A percentile compares a stretch with the other conserved stretches of the same genome.
phyloP scores from a whole-genome alignment of 2,329 filamentous ascomycete genomes.

The Zalaria obscura region DNA sequence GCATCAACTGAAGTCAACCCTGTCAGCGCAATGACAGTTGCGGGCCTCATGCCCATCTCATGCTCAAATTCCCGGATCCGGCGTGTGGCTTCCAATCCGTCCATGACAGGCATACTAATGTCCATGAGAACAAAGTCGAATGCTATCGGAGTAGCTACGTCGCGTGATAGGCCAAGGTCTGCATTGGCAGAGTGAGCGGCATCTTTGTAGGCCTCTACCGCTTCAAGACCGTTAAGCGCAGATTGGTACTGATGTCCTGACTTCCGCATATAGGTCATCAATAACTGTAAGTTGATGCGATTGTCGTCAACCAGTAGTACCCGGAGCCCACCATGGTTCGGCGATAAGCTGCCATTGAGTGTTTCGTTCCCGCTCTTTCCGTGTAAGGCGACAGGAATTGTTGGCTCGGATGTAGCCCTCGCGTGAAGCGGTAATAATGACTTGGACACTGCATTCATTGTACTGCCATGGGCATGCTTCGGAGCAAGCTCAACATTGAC shows the following conservation, averaged over 20 bases:
- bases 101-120: conserved; percentile 13
- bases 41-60: conserved; percentile 1
- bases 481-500: too few relatives aligned
- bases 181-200: too few relatives aligned
- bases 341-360: too few relatives aligned
- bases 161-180: too few relatives aligned
- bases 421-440: too few relatives aligned
- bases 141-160: background rate
- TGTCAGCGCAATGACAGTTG: conserved; percentile 17
- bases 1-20: conserved; percentile 15
- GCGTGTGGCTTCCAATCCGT: conserved; percentile 7
- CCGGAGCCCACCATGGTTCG: too few relatives aligned
- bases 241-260: conserved; percentile 8
- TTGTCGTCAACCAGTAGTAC: conserved; percentile 13
- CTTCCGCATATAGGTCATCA: conserved; percentile 6
- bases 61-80: conserved; percentile 3
- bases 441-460: too few relatives aligned
- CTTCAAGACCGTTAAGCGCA: conserved; percentile 30
- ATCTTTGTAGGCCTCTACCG: conserved; percentile 22
- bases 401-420: too few relatives aligned
- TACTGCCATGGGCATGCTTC: too few relatives aligned
- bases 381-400: too few relatives aligned
- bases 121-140: conserved; percentile 13
- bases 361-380: too few relatives aligned
- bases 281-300: conserved; percentile 9